phyloP scores from a whole-genome alignment of 345 rosid genomes.

The Conringia planisiliqua region DNA sequence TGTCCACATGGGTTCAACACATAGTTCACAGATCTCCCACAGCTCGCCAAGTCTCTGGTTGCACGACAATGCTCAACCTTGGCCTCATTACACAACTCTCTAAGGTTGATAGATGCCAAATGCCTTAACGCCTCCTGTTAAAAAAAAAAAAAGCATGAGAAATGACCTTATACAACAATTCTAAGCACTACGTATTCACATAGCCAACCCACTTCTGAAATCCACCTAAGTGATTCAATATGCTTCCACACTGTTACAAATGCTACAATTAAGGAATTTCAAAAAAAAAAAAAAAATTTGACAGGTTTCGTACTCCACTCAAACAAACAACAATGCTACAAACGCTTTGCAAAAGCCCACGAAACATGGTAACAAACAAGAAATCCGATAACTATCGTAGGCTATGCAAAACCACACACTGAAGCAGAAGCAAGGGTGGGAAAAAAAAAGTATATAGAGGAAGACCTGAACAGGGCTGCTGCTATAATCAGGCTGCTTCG shows the following conservation, averaged over 20 bases:
- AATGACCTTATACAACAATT: background rate
- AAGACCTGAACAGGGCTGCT: conserved; percentile 32
- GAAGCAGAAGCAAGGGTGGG: background rate
- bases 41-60: conserved; percentile 87
- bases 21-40: conserved; percentile 70
- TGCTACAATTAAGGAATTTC: no score
- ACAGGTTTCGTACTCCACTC: no score
- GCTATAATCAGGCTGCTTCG: conserved; percentile 22
- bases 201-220: no score
- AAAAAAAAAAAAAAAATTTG: no score
- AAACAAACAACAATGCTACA: no score
- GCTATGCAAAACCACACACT: no score
- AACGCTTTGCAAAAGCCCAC: no score
- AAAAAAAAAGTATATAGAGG: background rate
- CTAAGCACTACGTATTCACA: no score
- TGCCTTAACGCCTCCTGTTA: conserved; percentile 89
- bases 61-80: conserved; percentile 88
- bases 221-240: no score
- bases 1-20: conserved; percentile 78
- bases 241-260: no score
- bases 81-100: conserved; percentile 76
- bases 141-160: conserved; percentile 5
- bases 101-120: conserved; percentile 70
- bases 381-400: no score
- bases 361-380: no score